Evolutionary conservation across 176 grass and related monocot species (phyloP), one percentile per base, ranked within the genome.

Genomic region (Avena eriantha): DNA sequence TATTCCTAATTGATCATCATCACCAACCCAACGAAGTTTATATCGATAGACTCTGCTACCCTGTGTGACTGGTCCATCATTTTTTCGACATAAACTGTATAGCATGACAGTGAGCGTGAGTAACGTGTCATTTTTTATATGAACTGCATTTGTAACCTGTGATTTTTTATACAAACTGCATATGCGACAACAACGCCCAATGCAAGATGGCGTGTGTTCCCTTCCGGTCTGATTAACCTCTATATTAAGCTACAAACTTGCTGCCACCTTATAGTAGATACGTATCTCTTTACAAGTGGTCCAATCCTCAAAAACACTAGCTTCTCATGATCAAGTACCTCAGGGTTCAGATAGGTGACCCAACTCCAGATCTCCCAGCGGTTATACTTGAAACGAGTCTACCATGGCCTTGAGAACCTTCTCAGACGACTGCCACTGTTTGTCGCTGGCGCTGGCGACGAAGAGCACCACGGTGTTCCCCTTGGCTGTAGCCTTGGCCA

Each of bases 401-500:
- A 98, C 78, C 41, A 98, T 98, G 63, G 94, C 55, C 81, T 92
- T 96, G 1, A 98, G 83, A 78, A 92, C 88, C 87, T 96, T 98
- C 76, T 94, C 1, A 29, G 94, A 89, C 56, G 88, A 82, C 14
- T 83, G 65, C 94, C 97, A 98, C 76, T 96, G 97, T 67, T 88
- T 98, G 72, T 98, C 97, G 73, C 50, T 94, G 47, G 97, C 94
- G 88, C 97, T 98, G 0, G 73, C 97, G 31, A 98, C 97, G 88
- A 98, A 98, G 43, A 98, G 89, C 87, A 98, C 84, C 80, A 98
- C 97, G 10, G 92, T 98, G 77, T 18, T 98, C 70, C 97, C 94
- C 85, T 96, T 98, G 61, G 97, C 94, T 70, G 97, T 96, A n/a
- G 97, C 97, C 86, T 98, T 98, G 7, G 97, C 92, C 76, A 98